Evolutionary conservation across 805 yeast species (phyloP), one percentile per base, ranked within the genome.

Genomic region (Candida berthetii): DNA sequence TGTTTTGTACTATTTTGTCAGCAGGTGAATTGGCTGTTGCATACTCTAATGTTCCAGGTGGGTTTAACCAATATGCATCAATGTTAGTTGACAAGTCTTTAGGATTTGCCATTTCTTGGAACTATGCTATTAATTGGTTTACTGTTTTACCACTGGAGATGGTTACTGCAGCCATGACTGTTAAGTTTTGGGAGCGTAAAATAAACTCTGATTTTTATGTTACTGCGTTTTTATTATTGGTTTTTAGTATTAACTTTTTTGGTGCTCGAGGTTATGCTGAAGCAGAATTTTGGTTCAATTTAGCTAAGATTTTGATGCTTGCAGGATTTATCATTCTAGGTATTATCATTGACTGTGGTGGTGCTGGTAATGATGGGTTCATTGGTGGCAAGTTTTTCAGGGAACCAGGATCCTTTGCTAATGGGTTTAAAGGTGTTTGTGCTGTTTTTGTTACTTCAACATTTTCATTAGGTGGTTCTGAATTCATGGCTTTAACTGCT

Each of bases 1-100:
- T 82, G 17, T 77, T 72, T 58, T 68, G 74, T 46, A 78, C 79
- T 41, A 75, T 80, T 49, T 75, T 72, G 43, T 74, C 80, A n/a
- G 71, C 78, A 48, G 85, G 86, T 45, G 88, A 82, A 54, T 52
- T 81, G 65, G 82, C 85, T 1, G 80, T 79, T 39, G 71, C 76
- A 14, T 82, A 76, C 50, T 64, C 76, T 32, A 67, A 69, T 29
- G 62, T 81, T 40, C 66, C 78, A 35, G 87, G 87, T 54, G 83
- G 82, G 5, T 81, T 76, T 57, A 79, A 77, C 45, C 71, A 78
- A 35, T 78, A 76, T 49, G 74, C 81, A n/a, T 48, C 64, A 22
- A 64, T 71, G 44, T 70, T 80, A 46, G 63, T 80, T 24, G 85
- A 79, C 49, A 74, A 72, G 16, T 72, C 80, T 1, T 54, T 76